Evolutionary conservation across 2,329 filamentous ascomycete genomes (phyloP), one percentile per base, ranked within the genome.

Genomic region (Ophiosphaerella narmari): DNA sequence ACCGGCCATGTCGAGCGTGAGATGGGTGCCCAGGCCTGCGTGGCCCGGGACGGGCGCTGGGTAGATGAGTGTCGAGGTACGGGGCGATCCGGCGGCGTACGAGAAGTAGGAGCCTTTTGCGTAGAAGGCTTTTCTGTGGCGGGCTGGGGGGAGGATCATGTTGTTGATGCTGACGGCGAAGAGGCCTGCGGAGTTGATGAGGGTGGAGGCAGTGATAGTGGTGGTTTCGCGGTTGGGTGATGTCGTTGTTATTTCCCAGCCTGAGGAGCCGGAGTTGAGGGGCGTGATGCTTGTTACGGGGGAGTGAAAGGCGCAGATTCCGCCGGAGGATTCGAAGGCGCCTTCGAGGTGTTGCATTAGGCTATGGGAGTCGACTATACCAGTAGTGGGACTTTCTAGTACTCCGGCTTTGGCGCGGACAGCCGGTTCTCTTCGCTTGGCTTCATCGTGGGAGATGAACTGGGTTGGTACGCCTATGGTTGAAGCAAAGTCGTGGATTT

Each of bases 81-180:
- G 80, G 0, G 91, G 92, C 1, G 68, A 67, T 0, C 86, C 83
- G 1, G 84, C 78, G 0, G 81, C 75, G 76, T 97, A 97, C 26
- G 87, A 89, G 76, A 95, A 97, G 77, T 99, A 99, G 53, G 90
- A 93, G 1, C 94, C 94, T 77, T 99, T 99, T 51, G 93, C 93
- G 75, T 88, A 97, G 78, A 84, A 89, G 5, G 91, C 82, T 21
- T 74, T 82, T 34, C 78, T 77, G 43, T 85, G 85, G 5, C 81
- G 74, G 1, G 76, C 72, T 0, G 62, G 29, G 0, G 87, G 85
- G 0, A 90, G 80, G 33, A 97, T 83, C 82, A 92, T 87, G 76
- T 97, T 99, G 66, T 88, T 87, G 38, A 97, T 78, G 18, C 77
- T 77, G 43, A 87, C 87, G 16, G 92, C 90, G 54, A 83, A 85